Evolutionary conservation across 169 alveolate species (phyloP), one percentile per base, ranked within the genome.

Genomic region (Eimeria zaria): DNA sequence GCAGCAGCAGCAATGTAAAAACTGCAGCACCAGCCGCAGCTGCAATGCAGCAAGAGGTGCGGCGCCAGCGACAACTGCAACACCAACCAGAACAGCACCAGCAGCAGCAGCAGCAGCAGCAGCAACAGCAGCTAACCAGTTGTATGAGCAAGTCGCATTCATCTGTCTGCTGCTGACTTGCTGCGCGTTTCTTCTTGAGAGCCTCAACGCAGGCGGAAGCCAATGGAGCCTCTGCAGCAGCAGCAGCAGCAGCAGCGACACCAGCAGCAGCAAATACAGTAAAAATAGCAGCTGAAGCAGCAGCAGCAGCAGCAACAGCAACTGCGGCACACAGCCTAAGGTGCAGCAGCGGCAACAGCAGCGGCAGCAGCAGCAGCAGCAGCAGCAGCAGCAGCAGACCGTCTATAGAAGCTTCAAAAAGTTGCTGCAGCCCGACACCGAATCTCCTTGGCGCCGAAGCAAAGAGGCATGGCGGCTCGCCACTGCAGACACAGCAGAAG

Each of bases 331-430:
- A 41, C 78, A 20, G 12, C 30, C 9, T 8, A 67, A 8, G 78
- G 53, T 14, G 55, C 55, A 74, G 41, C 39, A 41, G 92, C 73
- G 60, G 81, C 39, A 60, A 64, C 90, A 81, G 71, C 46, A 81
- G 60, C 85, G 39, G 58, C 85, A 74, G 33, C 39, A 53, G 90
- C 90, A 81, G 48, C 90, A 81, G 73, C 90, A 81, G 71, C 90
- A 81, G 71, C 62, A 46, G 90, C 90, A 81, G 90, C 73, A 81
- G 64, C 85, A 74, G 33, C 85, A 18, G 55, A 74, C 85, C 85
- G 41, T 74, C 58, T 74, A 30, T 14, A 74, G 85, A 20, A 14
- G 85, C 85, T 44, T 74, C 85, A 18, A 36, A 74, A 3, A 41
- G 33, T 44, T 74, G 85, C 58, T 74, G 85, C 85, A 74, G 58